Percentiles rank a stretch among this genome's conserved stretches.
Evolutionary conservation across 176 grass and related monocot species (phyloP).

Genomic region (Ensete glaucum): DNA sequence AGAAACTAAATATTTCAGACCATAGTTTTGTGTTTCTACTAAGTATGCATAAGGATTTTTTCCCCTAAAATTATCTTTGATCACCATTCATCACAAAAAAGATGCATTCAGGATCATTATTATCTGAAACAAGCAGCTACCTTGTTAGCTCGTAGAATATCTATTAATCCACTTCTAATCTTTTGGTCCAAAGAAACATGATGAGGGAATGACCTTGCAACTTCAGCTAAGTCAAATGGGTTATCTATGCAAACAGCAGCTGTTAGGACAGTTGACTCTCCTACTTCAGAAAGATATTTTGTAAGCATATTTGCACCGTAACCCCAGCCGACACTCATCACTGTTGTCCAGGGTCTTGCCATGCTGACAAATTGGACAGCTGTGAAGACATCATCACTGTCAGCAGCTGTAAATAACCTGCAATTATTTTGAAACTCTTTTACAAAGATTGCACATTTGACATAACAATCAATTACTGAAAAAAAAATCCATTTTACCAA

Average conservation of each 20-base stretch:
- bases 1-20: background rate
- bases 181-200: constrained; percentile 54
- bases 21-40: background rate
- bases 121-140: constrained; percentile 24
- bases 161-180: constrained; percentile 56
- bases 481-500: constrained; percentile 13
- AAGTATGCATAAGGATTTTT: background rate
- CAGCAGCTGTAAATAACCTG: constrained; percentile 99
- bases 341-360: constrained; percentile 70
- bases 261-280: constrained; percentile 77
- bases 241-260: constrained; percentile 86
- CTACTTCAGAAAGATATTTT: constrained; percentile 84
- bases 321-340: constrained; percentile 76
- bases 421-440: constrained; percentile 38
- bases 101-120: background rate
- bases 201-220: constrained; percentile 64
- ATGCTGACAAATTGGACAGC: constrained; percentile 49
- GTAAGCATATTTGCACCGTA: constrained; percentile 94
- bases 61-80: background rate
- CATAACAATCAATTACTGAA: constrained; percentile 9
- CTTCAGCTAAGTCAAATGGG: constrained; percentile 82
- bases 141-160: constrained; percentile 90
- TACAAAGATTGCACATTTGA: background rate
- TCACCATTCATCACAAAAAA: background rate
- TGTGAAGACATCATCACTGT: constrained; percentile 84